Percentiles rank a stretch among this genome's conserved stretches.
Evolutionary conservation across 345 rosid species (phyloP).

Genomic region (Lumnitzera littorea): DNA sequence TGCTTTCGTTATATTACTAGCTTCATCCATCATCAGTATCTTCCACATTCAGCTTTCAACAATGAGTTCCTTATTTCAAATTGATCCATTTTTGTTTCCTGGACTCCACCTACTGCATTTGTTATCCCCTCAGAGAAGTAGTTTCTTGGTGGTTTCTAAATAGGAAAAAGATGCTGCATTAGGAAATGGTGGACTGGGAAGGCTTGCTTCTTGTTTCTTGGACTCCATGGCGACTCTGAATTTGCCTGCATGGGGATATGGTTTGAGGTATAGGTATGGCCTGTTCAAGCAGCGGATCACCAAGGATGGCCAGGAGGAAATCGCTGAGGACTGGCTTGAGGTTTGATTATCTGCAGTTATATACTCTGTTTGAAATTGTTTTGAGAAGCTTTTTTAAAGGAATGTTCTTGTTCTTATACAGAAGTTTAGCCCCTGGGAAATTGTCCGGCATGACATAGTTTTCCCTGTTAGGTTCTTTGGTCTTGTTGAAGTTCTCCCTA

Average conservation of each 20-base stretch:
- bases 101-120: too few species aligned
- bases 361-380: conserved; percentile 1
- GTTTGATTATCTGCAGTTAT: conserved; percentile 23
- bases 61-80: neutral
- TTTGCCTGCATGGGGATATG: conserved; percentile 99
- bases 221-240: conserved; percentile 96
- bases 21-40: too few species aligned
- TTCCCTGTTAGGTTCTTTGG: conserved; percentile 93
- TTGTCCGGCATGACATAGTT: conserved; percentile 85
- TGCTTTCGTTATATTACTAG: too few species aligned
- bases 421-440: conserved; percentile 99
- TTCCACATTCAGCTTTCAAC: too few species aligned
- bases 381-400: conserved; percentile 9
- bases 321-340: conserved; percentile 99
- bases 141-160: conserved; percentile 1
- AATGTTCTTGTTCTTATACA: conserved; percentile 32
- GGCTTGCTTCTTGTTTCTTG: conserved; percentile 94
- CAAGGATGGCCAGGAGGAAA: conserved; percentile 88
- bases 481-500: conserved; percentile 53
- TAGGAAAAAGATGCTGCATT: conserved; percentile 99
- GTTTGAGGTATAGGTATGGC: conserved; percentile 90
- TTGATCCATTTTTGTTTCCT: neutral
- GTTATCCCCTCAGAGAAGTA: neutral
- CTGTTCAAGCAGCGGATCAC: conserved; percentile 81
- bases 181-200: conserved; percentile 97